Percentiles rank a stretch among this genome's conserved stretches.
Conservation (phyloP, 805 yeast species). For the Saccharomycopsis guyanensis region DNA sequence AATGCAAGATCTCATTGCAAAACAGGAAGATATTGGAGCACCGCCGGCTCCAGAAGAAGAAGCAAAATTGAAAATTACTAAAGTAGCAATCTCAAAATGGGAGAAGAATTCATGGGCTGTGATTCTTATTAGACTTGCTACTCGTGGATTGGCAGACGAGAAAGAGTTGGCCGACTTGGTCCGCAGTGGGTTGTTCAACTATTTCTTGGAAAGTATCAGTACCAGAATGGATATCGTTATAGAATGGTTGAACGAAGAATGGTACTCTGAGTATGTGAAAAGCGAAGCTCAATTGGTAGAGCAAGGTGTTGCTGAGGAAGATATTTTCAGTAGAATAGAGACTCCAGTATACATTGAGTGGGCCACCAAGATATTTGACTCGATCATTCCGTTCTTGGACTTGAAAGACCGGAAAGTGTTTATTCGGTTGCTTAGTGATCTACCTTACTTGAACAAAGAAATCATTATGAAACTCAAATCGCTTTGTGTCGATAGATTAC, state of each 20-base stretch:
- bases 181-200: conserved; percentile 63
- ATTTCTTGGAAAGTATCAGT: conserved; percentile 67
- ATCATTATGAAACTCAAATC: conserved; percentile 62
- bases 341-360: conserved; percentile 58
- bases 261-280: conserved; percentile 56
- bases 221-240: conserved; percentile 65
- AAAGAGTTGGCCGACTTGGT: conserved; percentile 50
- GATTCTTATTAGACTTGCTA: conserved; percentile 65
- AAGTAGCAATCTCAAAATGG: conserved; percentile 41
- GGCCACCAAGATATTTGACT: conserved; percentile 66
- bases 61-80: conserved; percentile 24
- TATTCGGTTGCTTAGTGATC: conserved; percentile 75
- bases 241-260: conserved; percentile 94
- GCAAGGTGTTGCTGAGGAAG: conserved; percentile 31
- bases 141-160: conserved; percentile 56
- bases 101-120: conserved; percentile 70
- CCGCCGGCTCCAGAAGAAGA: conserved; percentile 8
- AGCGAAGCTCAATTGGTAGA: conserved; percentile 26
- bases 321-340: conserved; percentile 21
- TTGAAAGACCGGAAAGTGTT: conserved; percentile 71
- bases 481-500: conserved; percentile 77
- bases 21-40: conserved; percentile 21
- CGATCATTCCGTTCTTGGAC: conserved; percentile 78
- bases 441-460: conserved; percentile 63
- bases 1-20: conserved; percentile 10